These are phyloP conservation scores for Calonectria naviculata DNA, from an alignment of 2,329 filamentous ascomycete species.

Conservation along the genomic window DNA sequence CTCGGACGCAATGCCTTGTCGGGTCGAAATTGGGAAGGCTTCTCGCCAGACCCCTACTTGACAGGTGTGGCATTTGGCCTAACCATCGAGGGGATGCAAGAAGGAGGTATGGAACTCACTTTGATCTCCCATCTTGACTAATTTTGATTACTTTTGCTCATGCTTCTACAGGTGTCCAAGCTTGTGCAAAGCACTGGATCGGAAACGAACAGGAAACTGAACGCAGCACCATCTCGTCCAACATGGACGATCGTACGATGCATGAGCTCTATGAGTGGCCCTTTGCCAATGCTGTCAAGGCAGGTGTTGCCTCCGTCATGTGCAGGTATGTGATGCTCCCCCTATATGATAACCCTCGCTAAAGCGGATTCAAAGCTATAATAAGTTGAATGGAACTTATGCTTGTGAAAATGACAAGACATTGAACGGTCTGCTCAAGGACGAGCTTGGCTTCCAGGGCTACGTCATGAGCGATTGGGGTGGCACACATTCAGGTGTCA, in stretches of 20 bases:
- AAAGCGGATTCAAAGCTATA: constrained; percentile 40
- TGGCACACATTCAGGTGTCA: constrained; percentile 53
- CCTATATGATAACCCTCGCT: not conserved
- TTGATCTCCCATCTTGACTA: not conserved
- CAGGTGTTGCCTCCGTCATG: constrained; percentile 49
- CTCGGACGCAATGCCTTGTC: not conserved
- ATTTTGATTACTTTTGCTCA: not conserved
- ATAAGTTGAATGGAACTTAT: constrained; percentile 59
- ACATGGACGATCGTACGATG: constrained; percentile 67
- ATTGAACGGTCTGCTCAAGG: constrained; percentile 60
- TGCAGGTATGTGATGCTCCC: constrained; percentile 39
- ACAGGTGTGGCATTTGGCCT: not conserved
- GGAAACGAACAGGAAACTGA: constrained; percentile 4
- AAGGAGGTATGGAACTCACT: not conserved
- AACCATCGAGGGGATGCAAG: not conserved
- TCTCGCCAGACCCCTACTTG: constrained; percentile 5
- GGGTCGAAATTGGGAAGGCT: constrained; percentile 12
- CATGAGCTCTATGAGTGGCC: constrained; percentile 57
- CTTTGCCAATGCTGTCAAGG: constrained; percentile 40
- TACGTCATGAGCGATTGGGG: constrained; percentile 57
- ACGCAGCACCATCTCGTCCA: constrained; percentile 33
- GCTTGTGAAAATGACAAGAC: constrained; percentile 60
- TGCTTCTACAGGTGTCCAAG: not conserved
- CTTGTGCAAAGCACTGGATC: constrained; percentile 1
- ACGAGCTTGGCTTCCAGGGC: constrained; percentile 61